phyloP scores from a whole-genome alignment of 495 filamentous ascomycete genomes.

The Polyplosphaeria fusca region DNA sequence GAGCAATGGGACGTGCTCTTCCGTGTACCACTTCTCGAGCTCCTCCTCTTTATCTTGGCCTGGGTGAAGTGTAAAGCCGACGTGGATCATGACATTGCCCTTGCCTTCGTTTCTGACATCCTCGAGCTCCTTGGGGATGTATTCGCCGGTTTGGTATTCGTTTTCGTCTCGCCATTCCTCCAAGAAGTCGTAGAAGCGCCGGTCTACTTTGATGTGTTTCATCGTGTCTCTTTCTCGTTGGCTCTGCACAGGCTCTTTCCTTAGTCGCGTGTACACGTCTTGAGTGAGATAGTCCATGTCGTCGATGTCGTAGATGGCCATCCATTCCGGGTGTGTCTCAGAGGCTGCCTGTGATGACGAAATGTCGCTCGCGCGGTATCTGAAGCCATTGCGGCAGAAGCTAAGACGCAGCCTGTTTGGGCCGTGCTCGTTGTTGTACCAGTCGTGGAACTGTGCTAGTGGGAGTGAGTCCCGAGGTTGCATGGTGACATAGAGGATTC shows the following conservation, averaged over 20 bases:
- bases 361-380: conserved; percentile 66
- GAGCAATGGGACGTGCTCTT: conserved; percentile 70
- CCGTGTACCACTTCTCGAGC: conserved; percentile 63
- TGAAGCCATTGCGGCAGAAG: conserved; percentile 71
- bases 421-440: conserved; percentile 89
- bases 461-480: conserved; percentile 62
- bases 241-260: conserved; percentile 61
- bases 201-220: conserved; percentile 67
- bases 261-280: conserved; percentile 63
- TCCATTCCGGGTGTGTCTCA: conserved; percentile 58
- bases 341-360: not conserved
- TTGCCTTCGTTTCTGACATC: conserved; percentile 57
- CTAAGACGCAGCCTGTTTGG: conserved; percentile 70
- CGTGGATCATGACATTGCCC: conserved; percentile 60
- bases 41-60: conserved; percentile 54
- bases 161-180: conserved; percentile 49
- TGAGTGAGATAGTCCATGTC: conserved; percentile 66
- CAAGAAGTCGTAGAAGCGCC: conserved; percentile 65
- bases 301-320: conserved; percentile 77
- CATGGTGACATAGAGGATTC: conserved; percentile 78
- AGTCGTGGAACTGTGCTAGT: conserved; percentile 75
- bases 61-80: conserved; percentile 55
- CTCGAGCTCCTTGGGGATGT: conserved; percentile 61
- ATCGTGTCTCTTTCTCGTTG: conserved; percentile 72
- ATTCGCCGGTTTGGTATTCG: too few relatives aligned